Conservation (phyloP, 2,329 filamentous ascomycete species). For the Pseudogymnoascus destructans region DNA sequence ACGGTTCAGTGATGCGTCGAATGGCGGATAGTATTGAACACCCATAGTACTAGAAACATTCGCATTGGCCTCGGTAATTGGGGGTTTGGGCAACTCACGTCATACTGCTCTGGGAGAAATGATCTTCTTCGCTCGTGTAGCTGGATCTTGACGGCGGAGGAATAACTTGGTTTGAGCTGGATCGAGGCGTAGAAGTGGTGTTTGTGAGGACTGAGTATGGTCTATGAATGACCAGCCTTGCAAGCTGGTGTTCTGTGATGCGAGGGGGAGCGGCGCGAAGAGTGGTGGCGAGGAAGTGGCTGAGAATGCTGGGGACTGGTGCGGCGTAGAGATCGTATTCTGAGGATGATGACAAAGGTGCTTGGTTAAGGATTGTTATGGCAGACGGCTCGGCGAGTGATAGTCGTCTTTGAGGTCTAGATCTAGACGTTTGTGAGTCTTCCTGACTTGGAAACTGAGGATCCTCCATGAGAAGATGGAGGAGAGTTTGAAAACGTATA, state of each 20-base stretch:
- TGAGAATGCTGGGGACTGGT: constrained; percentile 1
- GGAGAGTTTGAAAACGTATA: background rate
- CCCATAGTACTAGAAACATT: constrained; percentile 1
- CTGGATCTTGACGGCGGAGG: background rate
- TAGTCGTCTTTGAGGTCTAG: background rate
- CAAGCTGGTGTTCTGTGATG: background rate
- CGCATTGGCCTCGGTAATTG: background rate
- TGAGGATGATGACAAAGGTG: background rate
- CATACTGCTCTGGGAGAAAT: background rate
- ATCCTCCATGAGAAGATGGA: constrained; percentile 5
- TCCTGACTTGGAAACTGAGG: constrained; percentile 4
- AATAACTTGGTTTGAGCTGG: background rate
- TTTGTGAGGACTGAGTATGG: background rate
- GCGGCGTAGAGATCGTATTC: background rate
- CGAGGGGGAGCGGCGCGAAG: background rate
- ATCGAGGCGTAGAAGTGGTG: background rate
- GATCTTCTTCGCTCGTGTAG: background rate
- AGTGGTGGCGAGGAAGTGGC: background rate
- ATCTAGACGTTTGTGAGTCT: constrained; percentile 9
- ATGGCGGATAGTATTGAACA: background rate
- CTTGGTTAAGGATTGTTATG: background rate
- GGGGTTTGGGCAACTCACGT: constrained; percentile 1
- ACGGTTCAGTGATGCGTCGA: constrained; percentile 1
- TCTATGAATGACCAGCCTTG: constrained; percentile 7
- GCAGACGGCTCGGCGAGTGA: background rate